Evolutionary conservation across 306 rosid species (phyloP), one percentile per base, ranked within the genome.

Genomic region (Astragalus membranaceus): DNA sequence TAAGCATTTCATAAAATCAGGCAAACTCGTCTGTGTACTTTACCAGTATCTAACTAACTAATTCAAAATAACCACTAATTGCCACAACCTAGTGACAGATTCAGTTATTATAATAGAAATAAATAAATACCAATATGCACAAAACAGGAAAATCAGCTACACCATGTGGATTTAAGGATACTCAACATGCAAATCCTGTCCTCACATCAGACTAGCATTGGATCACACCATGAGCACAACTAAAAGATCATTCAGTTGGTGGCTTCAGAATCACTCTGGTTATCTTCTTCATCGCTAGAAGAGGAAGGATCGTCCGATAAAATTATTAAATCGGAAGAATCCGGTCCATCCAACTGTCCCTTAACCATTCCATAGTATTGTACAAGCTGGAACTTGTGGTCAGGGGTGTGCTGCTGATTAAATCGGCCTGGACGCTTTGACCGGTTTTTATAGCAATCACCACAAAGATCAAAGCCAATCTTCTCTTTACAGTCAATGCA

Each of bases 341-440:
- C 63, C 39, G 55, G 56, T 6, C 67, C 73, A 13, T 14, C 52
- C 76, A 30, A 7, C 6, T 20, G 62, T 61, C 55, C n/a, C 23
- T 50, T 14, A n/a, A 16, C 50, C 50, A 41, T 32, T 49, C 68
- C 16, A 6, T 3, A 29, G 58, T 46, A 11, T 44, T 4, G 17
- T 44, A 65, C 2, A 52, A 51, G 87, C 77, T 73, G 64, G 62
- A 92, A 83, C 79, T 51, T 56, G 81, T 92, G 98, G 29, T 92
- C 95, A 13, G 93, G 81, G 36, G 86, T 88, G 76, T 92, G 98
- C 77, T 90, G 88, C 83, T 92, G 98, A 81, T 92, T 92, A 78
- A 92, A 90, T 64, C 96, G 92, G 57, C 98, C 98, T 0, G 96
- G 98, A 80, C 82, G 95, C 87, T 86, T 92, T 59, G 90, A 69